Evolutionary conservation across 139 green algal species (phyloP), one percentile per base, ranked within the genome.

Genomic region (Asterochloris sp.): DNA sequence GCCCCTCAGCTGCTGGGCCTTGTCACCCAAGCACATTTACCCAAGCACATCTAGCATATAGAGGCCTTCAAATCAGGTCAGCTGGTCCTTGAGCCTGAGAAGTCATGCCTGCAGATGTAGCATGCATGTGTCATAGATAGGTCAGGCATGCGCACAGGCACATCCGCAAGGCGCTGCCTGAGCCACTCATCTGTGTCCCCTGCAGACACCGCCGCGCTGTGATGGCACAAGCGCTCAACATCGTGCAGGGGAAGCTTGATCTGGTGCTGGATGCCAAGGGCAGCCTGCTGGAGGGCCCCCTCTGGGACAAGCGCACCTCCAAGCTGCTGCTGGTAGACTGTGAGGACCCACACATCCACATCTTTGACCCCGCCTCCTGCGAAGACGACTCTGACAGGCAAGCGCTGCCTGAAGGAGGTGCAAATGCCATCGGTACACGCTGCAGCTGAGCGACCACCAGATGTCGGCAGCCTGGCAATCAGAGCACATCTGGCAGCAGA

Each of bases 301-400:
- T 74, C 14, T 81, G 77, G 77, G 77, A 81, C 29, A 62, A 73
- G 66, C 77, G 77, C 10, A 38, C 73, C 27, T 27, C 60, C 13
- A 81, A 81, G 63, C 63, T 81, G 9, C 62, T 73, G 28, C 62
- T 81, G 19, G 29, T 81, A 62, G 77, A 81, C 63, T 73, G 61
- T 15, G 47, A 81, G 24, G 63, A 16, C 27, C 77, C 73, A 16
- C 26, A 62, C 13, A 81, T 81, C 61, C 28, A 81, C 27, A 81
- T 38, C 13, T 74, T 38, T 64, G 77, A 81, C 15, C 77, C 77
- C 14, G 15, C 68, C 15, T 23, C 26, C 23, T 6, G 38, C 38
- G 11, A 69, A 69, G 67, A 61, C 67, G 47, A 80, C 28, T n/a
- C 61, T 23, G 9, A 11, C 62, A 81, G 77, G 77, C 73, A 74